Evolutionary conservation across 2,329 filamentous ascomycete species (phyloP), one percentile per base, ranked within the genome.

Genomic region (Alternaria sp.): DNA sequence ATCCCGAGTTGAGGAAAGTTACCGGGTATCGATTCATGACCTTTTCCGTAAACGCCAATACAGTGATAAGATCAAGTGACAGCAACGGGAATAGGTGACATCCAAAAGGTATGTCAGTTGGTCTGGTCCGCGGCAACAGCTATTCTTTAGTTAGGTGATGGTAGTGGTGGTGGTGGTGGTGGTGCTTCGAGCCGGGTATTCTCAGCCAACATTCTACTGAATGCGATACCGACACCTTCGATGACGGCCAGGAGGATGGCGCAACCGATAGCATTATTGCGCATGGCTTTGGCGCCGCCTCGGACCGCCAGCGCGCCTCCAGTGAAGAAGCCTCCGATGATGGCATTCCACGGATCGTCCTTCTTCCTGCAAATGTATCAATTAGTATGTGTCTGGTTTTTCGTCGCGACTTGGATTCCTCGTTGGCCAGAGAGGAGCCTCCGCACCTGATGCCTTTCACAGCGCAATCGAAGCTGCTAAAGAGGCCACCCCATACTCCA

Each of bases 271-370:
- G 95, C 95, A 64, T 93, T 93, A 82, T 98, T 98, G 74, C 95
- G 87, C 66, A 95, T 93, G 19, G 95, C 93, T 85, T 92, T 95
- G 80, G 91, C 90, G 62, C 96, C 96, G 74, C 95, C 95, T 83
- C 96, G 89, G 64, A 98, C 90, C 55, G 96, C 96, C 26, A 99
- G 86, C 23, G 94, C 88, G 72, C 96, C 96, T 77, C 77, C 74
- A 8, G 95, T 98, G 82, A 97, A 94, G 86, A 97, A 97, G 59
- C 96, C 95, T 44, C 95, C 95, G 73, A 94, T 95, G 80, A 98
- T 98, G 74, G 93, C 93, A 83, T 97, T 98, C 85, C 93, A 98
- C n/a, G 95, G 93, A 80, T 98, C 95, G 81, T 98, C 95, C 89
- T 97, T 98, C 86, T 95, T 92, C 30, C 46, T 64, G 8, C 28